Evolutionary conservation across 2,329 filamentous ascomycete species (phyloP).

Genomic region (Sclerotinia sclerotiorum): DNA sequence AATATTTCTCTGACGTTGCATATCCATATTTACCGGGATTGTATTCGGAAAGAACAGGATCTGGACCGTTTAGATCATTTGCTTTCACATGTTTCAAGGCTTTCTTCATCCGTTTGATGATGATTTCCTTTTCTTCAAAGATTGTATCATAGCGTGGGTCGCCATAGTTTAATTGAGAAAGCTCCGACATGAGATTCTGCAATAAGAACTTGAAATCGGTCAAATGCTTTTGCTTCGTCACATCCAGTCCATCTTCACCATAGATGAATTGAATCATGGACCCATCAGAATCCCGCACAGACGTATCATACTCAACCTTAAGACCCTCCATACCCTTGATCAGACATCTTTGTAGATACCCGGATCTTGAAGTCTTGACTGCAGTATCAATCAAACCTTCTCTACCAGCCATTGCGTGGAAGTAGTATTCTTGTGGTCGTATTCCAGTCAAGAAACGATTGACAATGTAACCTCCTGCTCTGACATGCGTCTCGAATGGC

Average conservation of each 20-base stretch:
- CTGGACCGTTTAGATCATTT: slow-evolving; percentile 52
- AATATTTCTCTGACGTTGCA: slow-evolving; percentile 87
- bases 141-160: slow-evolving; percentile 55
- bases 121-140: slow-evolving; percentile 62
- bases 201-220: slow-evolving; percentile 87
- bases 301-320: slow-evolving; percentile 87
- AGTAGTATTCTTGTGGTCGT: slow-evolving; percentile 96
- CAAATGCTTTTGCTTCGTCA: slow-evolving; percentile 90
- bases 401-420: slow-evolving; percentile 98
- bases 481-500: slow-evolving; percentile 83
- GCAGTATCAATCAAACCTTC: slow-evolving; percentile 98
- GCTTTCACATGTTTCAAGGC: slow-evolving; percentile 70
- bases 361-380: slow-evolving; percentile 95
- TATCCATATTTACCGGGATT: slow-evolving; percentile 78
- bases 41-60: slow-evolving; percentile 72
- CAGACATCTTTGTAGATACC: slow-evolving; percentile 92
- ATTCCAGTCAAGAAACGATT: slow-evolving; percentile 98
- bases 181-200: slow-evolving; percentile 78
- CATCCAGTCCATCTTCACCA: slow-evolving; percentile 92
- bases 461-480: slow-evolving; percentile 90
- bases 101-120: slow-evolving; percentile 72
- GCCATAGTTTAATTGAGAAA: slow-evolving; percentile 71
- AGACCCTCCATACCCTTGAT: slow-evolving; percentile 99
- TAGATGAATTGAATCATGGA: slow-evolving; percentile 94
- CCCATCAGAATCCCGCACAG: slow-evolving; percentile 91